Evolutionary conservation across 345 rosid species (phyloP).

Genomic region (Salix purpurea): DNA sequence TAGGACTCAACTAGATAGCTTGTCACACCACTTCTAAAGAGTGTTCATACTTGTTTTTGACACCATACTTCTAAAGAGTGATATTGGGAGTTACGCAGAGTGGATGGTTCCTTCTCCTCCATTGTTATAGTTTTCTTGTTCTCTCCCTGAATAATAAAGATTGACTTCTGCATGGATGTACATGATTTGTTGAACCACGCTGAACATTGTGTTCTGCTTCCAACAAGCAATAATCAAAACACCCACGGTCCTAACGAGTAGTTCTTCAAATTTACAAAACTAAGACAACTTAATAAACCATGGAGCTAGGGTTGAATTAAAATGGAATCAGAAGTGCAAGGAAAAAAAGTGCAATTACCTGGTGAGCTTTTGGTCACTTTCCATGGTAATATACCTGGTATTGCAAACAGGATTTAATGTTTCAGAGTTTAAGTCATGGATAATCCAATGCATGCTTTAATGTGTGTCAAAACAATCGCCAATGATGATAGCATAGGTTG

Average conservation of each 20-base stretch:
- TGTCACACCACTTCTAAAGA: not conserved
- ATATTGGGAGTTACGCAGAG: too few relatives aligned
- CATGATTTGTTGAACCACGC: too few relatives aligned
- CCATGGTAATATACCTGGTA: slow-evolving; percentile 35
- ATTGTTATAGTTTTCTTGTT: too few relatives aligned
- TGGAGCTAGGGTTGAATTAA: not conserved
- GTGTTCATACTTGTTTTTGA: not conserved
- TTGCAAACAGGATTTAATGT: not conserved
- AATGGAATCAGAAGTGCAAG: not conserved
- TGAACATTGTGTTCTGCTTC: too few relatives aligned
- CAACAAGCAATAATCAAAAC: too few relatives aligned
- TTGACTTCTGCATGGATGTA: too few relatives aligned
- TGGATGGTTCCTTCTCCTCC: too few relatives aligned
- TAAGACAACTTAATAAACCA: not conserved
- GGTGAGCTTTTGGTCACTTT: slow-evolving; percentile 15
- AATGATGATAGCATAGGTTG: not conserved
- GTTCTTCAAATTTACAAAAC: too few relatives aligned
- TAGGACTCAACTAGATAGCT: not conserved
- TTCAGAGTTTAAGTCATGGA: not conserved
- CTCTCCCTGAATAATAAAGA: too few relatives aligned
- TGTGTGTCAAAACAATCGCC: not conserved
- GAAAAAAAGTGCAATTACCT: not conserved
- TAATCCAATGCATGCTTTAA: not conserved
- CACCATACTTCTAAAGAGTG: too few relatives aligned
- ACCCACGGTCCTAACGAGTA: too few relatives aligned